Base-by-base conservation (phyloP, 208 protist genomes). In the Acanthamoeba culbertsoni region DNA sequence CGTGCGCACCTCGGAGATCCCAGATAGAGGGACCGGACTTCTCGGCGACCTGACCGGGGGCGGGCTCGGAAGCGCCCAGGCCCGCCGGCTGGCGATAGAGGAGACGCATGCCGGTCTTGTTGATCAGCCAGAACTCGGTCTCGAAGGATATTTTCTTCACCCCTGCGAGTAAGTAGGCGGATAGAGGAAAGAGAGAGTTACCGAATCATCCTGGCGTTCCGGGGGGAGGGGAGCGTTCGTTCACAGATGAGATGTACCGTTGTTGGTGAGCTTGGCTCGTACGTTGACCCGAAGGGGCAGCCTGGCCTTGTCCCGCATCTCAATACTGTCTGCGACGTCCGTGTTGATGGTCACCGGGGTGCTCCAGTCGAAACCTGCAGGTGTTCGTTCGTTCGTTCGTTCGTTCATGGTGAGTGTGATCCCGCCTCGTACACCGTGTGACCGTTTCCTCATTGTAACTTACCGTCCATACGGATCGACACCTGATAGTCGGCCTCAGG, bases 121-220 rank as follows among this genome's bases (percentile, higher is more conserved):
- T 93, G 88, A 93, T 93, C 1, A 93, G 88, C 88, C 88, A 93
- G 33, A 48, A 93, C 28, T 93, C 88, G 42, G 62, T 45, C 31
- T 28, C 73, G 88, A 92, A 92, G 5, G 45, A 62, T 26, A 92
- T 35, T 18, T 92, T 71, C 62, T 92, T 92, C n/a, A 77, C 45
- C 0, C 88, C 88, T 79, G 62, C 10, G 7, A 40, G 65, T 43
- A 31, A 40, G 35, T 31, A 77, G n/a, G 35, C 65, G n/a, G 12
- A 40, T 77, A 40, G 18, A 20, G n/a, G n/a, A n/a, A n/a, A n/a
- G n/a, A n/a, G n/a, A n/a, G n/a, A n/a, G n/a, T n/a, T n/a, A n/a
- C n/a, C n/a, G n/a, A n/a, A n/a, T n/a, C n/a, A n/a, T n/a, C n/a
- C n/a, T n/a, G n/a, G n/a, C n/a, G n/a, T n/a, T n/a, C n/a, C n/a